Evolutionary conservation across 2,329 filamentous ascomycete species (phyloP).

Genomic region (Xylaria arbuscula): DNA sequence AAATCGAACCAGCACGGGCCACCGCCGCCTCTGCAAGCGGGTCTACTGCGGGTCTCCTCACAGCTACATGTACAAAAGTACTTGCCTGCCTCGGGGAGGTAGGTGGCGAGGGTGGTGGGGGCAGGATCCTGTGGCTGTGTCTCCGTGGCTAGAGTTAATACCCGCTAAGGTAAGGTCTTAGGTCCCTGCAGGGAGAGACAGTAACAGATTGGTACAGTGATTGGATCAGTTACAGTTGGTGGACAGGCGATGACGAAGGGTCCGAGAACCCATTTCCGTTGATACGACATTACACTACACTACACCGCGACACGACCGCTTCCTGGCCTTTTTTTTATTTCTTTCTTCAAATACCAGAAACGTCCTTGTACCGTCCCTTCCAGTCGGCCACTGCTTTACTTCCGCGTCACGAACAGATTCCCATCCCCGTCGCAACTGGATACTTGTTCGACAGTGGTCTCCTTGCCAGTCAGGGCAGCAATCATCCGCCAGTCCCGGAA

Average conservation of each 20-base stretch:
- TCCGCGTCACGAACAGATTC: not conserved
- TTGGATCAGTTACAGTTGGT: slow-evolving; percentile 7
- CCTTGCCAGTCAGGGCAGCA: slow-evolving; percentile 4
- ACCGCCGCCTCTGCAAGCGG: slow-evolving; percentile 19
- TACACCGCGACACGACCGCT: not conserved
- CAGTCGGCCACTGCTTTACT: too few relatives aligned
- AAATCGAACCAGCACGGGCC: slow-evolving; percentile 34
- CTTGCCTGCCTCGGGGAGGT: not conserved
- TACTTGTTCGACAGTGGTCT: not conserved
- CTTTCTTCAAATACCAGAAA: not conserved
- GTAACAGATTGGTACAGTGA: not conserved
- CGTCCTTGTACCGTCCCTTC: too few relatives aligned
- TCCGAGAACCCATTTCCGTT: slow-evolving; percentile 18
- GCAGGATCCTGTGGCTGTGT: slow-evolving; percentile 6
- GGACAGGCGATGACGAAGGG: slow-evolving; percentile 11
- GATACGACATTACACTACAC: not conserved
- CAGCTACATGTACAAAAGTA: not conserved
- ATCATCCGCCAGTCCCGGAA: slow-evolving; percentile 18
- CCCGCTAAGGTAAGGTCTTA: not conserved
- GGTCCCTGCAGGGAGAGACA: not conserved
- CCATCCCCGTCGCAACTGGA: slow-evolving; percentile 13
- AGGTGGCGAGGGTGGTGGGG: too few relatives aligned
- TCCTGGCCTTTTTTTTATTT: not conserved
- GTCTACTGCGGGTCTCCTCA: slow-evolving; percentile 11
- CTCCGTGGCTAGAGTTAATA: slow-evolving; percentile 10